A percentile compares a stretch with the other conserved stretches of the same genome.
phyloP scores from a whole-genome alignment of 192 early-diverging fungal species.

The Backusella macrospora region DNA sequence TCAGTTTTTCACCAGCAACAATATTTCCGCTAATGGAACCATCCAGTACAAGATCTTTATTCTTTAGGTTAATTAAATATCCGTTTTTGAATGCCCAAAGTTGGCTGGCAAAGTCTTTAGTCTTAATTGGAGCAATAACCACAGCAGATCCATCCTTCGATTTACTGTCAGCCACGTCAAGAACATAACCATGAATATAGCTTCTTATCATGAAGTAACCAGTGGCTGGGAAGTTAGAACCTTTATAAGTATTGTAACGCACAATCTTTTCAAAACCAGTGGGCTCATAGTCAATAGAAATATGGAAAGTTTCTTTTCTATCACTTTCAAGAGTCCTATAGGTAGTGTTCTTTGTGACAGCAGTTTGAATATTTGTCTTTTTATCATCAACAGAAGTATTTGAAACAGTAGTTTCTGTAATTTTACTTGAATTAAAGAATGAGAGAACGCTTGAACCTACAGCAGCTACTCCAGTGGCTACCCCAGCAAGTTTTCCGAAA shows the following conservation, averaged over 20 bases:
- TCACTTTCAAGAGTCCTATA: background rate
- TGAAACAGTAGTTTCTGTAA: background rate
- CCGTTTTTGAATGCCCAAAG: constrained; percentile 28
- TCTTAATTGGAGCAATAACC: constrained; percentile 12
- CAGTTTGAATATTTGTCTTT: background rate
- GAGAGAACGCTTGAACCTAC: background rate
- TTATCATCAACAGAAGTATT: background rate
- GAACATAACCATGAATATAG: constrained; percentile 26
- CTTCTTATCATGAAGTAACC: constrained; percentile 39
- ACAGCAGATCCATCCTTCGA: constrained; percentile 14
- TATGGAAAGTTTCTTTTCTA: constrained; percentile 12
- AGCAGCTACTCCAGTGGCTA: background rate
- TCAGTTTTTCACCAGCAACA: constrained; percentile 23
- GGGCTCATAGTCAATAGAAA: constrained; percentile 20
- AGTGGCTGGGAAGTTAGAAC: constrained; percentile 13
- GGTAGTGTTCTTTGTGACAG: background rate
- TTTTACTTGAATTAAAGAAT: background rate
- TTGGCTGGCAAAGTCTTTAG: constrained; percentile 33
- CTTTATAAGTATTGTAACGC: constrained; percentile 19
- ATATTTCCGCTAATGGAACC: background rate
- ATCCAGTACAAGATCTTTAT: constrained; percentile 18
- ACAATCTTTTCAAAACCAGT: constrained; percentile 31
- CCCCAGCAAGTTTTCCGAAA: background rate
- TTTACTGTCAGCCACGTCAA: constrained; percentile 21
- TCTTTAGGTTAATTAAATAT: constrained; percentile 27